Base-by-base conservation (phyloP, 148 eudicot species). In the Nyssa sinensis region DNA sequence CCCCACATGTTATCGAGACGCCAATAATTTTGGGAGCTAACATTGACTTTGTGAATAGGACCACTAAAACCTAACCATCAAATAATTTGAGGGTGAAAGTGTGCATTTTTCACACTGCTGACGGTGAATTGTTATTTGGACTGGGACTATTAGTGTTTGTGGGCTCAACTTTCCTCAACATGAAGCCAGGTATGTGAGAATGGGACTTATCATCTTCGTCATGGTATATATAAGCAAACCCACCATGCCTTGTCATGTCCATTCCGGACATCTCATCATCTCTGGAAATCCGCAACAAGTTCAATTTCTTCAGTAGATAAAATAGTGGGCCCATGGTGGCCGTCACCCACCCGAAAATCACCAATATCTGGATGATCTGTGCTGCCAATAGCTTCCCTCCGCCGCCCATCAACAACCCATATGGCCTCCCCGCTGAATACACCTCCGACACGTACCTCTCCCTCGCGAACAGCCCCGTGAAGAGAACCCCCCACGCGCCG, bases 401-500 rank as follows among this genome's bases (percentile, higher is more conserved):
- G 16, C 85, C 85, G 19, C 85, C 85, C 85, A 82, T 78, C 4
- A 82, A 82, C 66, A 82, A 64, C 62, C 85, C 85, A 51, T 78
- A 62, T 19, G 82, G 82, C 23, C 85, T n/a, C 44, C 5, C 79
- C 83, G n/a, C n/a, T n/a, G n/a, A n/a, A n/a, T n/a, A n/a, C n/a
- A n/a, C n/a, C n/a, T n/a, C n/a, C n/a, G n/a, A n/a, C n/a, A n/a
- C n/a, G n/a, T n/a, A n/a, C n/a, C n/a, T n/a, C n/a, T n/a, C n/a
- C n/a, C n/a, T n/a, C n/a, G n/a, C n/a, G n/a, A n/a, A n/a, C n/a
- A n/a, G n/a, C n/a, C n/a, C n/a, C n/a, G n/a, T n/a, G n/a, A n/a
- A n/a, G n/a, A n/a, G n/a, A n/a, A n/a, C n/a, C n/a, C n/a, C n/a
- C n/a, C n/a, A n/a, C n/a, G n/a, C n/a, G n/a, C n/a, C n/a, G n/a